Base-by-base conservation (phyloP, 257 asterid genomes). In the Rhazya stricta region DNA sequence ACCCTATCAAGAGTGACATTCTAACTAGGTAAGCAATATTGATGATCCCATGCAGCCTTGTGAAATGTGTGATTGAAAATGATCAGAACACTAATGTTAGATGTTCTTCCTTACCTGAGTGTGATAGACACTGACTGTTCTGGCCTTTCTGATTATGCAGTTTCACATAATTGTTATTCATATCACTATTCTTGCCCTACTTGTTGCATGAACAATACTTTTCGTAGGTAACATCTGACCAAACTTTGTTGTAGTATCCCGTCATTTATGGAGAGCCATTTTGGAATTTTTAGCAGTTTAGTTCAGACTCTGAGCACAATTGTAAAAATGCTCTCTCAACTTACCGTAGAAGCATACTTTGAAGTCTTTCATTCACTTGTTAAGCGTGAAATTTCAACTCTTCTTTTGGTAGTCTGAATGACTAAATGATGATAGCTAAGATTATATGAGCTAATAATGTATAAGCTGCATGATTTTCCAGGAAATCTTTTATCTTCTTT, bases 21-120 rank as follows among this genome's bases (percentile, higher is more conserved):
- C 30, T 16, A 2, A 13, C 41, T 15, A 68, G 19, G 58, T 51
- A 15, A 29, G 41, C 68, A 76, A 43, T 41, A 21, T 21, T 36
- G 29, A 63, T 74, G 72, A 63, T 74, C 57, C 58, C 79, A 51
- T 67, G 25, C 53, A 27, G 69, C 74, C 56, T 39, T 54, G 42
- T 25, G 23, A 37, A 68, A 37, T 43, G 32, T 43, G 32, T 67
- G 74, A 76, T 45, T 67, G 25, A 36, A 74, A 72, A 46, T 76
- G 74, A 39, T n/a, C 36, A 67, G 5, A 76, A 39, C 29, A 7
- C 6, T 54, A 6, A 67, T 51, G 63, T 56, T 62, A 10, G 39
- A 45, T 46, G 27, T 27, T 36, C 51, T 9, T 67, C 46, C 3
- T 76, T 19, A 1, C 23, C 30, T 16, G 1, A 18, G 9, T 13